A percentile compares a stretch with the other conserved stretches of the same genome.
phyloP scores from a whole-genome alignment of 83 land plant genomes.

The Diphasiastrum complanatum region DNA sequence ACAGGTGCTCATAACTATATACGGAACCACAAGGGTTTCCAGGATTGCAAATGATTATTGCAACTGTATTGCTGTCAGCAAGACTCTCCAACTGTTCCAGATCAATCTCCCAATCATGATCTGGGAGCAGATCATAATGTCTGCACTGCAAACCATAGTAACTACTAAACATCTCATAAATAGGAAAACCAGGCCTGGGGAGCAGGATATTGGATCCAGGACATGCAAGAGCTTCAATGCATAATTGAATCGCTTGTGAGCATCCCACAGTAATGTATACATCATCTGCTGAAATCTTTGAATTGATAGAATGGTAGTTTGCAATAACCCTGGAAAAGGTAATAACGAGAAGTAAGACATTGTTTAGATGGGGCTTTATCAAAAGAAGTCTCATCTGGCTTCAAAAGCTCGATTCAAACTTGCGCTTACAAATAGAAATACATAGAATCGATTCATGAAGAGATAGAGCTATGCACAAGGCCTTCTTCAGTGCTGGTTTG shows the following conservation, averaged over 20 bases:
- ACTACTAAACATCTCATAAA: constrained; percentile 52
- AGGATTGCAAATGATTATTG: constrained; percentile 67
- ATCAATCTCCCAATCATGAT: constrained; percentile 66
- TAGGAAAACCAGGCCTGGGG: constrained; percentile 85
- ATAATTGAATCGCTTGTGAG: constrained; percentile 72
- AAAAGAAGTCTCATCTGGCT: no score
- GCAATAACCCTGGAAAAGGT: constrained; percentile 60
- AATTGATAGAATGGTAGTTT: constrained; percentile 52
- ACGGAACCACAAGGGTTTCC: constrained; percentile 82
- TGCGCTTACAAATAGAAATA: no score
- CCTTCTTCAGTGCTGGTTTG: no score
- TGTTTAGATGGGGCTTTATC: no score
- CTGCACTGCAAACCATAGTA: constrained; percentile 45
- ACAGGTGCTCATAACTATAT: constrained; percentile 46
- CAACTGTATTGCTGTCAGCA: constrained; percentile 66
- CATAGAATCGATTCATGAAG: no score
- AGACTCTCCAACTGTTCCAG: constrained; percentile 43
- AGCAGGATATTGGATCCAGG: constrained; percentile 66
- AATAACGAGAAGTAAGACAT: constrained; percentile 3
- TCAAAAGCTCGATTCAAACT: no score
- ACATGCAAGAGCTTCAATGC: constrained; percentile 45
- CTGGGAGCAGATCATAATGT: constrained; percentile 62
- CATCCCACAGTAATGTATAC: constrained; percentile 72
- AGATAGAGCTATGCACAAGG: no score
- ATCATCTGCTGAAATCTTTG: constrained; percentile 47